Conservation (phyloP, 352 stramenopile species). For the Globisporangium perplexum region DNA sequence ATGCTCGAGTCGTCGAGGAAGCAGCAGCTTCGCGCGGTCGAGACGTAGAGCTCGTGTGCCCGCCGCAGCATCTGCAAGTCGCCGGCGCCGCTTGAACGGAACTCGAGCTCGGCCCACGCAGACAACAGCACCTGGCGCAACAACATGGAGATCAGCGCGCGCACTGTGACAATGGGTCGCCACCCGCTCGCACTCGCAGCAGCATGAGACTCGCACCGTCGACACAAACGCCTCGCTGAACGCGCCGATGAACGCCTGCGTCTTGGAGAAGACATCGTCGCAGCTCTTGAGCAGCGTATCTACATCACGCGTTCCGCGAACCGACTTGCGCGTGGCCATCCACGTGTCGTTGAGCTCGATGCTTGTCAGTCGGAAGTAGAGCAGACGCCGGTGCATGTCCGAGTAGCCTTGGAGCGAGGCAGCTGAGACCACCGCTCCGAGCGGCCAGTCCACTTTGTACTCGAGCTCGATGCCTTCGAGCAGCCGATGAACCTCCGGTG, state of each 20-base stretch:
- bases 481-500: slow-evolving; percentile 20
- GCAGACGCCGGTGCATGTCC: slow-evolving; percentile 35
- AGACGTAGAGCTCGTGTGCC: slow-evolving; percentile 33
- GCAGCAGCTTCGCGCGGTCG: slow-evolving; percentile 25
- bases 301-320: slow-evolving; percentile 8
- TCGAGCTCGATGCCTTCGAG: slow-evolving; percentile 43
- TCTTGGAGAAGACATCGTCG: slow-evolving; percentile 30
- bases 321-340: slow-evolving; percentile 24
- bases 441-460: slow-evolving; percentile 40
- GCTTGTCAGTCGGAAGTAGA: slow-evolving; percentile 35
- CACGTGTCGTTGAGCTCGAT: slow-evolving; percentile 38
- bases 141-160: background rate
- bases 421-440: slow-evolving; percentile 40
- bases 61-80: slow-evolving; percentile 25
- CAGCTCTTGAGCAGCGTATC: slow-evolving; percentile 19
- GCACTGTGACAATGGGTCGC: background rate
- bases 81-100: slow-evolving; percentile 9
- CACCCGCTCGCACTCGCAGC: background rate
- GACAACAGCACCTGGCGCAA: slow-evolving; percentile 30
- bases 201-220: slow-evolving; percentile 15
- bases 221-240: slow-evolving; percentile 47
- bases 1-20: slow-evolving; percentile 26
- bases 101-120: slow-evolving; percentile 29
- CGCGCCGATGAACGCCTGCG: slow-evolving; percentile 29
- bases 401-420: slow-evolving; percentile 28